These are phyloP conservation scores for Aurifilum marmelostoma DNA, from an alignment of 2,329 filamentous ascomycete genomes.

Conservation along the genomic window DNA sequence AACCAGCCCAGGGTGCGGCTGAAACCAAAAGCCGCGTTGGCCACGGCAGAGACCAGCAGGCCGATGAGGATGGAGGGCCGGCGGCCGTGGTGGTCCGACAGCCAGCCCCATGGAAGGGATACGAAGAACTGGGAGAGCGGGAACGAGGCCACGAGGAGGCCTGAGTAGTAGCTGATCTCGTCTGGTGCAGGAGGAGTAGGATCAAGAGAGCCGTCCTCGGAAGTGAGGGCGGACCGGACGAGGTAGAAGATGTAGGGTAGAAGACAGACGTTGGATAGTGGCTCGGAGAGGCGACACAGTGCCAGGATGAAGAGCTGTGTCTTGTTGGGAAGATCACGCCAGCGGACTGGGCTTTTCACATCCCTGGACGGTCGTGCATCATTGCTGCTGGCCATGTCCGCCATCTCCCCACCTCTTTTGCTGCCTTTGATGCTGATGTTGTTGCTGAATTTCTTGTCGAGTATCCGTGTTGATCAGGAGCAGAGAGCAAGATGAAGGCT, in stretches of 20 bases:
- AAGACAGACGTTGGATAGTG: slow-evolving; percentile 68
- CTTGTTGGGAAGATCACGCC: slow-evolving; percentile 43
- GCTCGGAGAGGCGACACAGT: slow-evolving; percentile 56
- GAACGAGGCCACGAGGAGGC: slow-evolving; percentile 69
- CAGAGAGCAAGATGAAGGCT: too few relatives aligned
- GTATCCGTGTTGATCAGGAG: too few relatives aligned
- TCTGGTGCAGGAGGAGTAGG: slow-evolving; percentile 16
- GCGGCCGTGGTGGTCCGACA: slow-evolving; percentile 54
- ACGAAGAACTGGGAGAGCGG: slow-evolving; percentile 71
- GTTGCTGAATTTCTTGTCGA: too few relatives aligned
- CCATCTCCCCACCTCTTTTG: not conserved
- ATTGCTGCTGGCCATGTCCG: not conserved
- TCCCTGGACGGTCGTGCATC: not conserved
- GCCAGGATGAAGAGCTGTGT: slow-evolving; percentile 42
- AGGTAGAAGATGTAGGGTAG: slow-evolving; percentile 76
- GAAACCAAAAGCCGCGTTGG: slow-evolving; percentile 71
- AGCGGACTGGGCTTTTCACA: slow-evolving; percentile 30
- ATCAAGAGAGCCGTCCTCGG: not conserved
- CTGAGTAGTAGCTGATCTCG: slow-evolving; percentile 66
- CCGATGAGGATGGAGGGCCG: slow-evolving; percentile 69
- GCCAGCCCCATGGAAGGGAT: slow-evolving; percentile 69
- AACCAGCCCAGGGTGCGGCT: slow-evolving; percentile 62
- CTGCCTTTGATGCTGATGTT: too few relatives aligned
- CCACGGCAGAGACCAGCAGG: slow-evolving; percentile 56
- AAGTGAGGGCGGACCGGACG: slow-evolving; percentile 62